phyloP scores from a whole-genome alignment of 169 alveolate species.

The Eimeria necatrix region DNA sequence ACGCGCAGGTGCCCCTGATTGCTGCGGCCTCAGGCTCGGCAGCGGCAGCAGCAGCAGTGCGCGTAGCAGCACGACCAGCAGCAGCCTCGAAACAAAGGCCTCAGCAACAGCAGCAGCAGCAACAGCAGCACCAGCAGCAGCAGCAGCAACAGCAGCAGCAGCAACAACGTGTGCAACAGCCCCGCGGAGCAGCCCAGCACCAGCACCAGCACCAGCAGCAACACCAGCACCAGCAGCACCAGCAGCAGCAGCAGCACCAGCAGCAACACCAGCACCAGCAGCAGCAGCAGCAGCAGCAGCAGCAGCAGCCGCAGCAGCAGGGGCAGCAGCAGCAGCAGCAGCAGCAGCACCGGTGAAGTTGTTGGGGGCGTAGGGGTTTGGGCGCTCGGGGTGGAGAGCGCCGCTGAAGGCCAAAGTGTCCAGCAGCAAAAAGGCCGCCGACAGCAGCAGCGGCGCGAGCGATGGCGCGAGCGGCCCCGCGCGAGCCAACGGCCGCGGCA shows the following conservation, averaged over 20 bases:
- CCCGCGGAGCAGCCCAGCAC: not conserved
- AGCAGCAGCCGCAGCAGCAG: not conserved
- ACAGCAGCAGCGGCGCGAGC: slow-evolving; percentile 12
- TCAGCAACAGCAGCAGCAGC: not conserved
- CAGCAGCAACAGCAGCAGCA: not conserved
- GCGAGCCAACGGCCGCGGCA: not conserved
- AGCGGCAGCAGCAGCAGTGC: not conserved
- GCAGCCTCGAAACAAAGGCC: not conserved
- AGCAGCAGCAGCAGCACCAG: not conserved
- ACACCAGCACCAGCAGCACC: not conserved
- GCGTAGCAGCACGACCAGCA: not conserved
- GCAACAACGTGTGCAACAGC: not conserved
- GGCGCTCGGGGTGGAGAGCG: not conserved
- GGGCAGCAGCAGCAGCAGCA: not conserved
- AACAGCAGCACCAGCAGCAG: not conserved
- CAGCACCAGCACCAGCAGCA: slow-evolving; percentile 11
- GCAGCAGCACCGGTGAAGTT: slow-evolving; percentile 35
- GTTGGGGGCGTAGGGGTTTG: not conserved
- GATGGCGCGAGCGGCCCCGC: slow-evolving; percentile 32
- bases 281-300: not conserved
- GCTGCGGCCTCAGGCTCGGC: not conserved
- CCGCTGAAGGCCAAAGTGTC: slow-evolving; percentile 14
- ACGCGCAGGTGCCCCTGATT: not conserved
- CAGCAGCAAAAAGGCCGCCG: slow-evolving; percentile 5
- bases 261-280: not conserved